Evolutionary conservation across 2,329 filamentous ascomycete species (phyloP), one percentile per base, ranked within the genome.

Genomic region (Fusarium tuaranense): DNA sequence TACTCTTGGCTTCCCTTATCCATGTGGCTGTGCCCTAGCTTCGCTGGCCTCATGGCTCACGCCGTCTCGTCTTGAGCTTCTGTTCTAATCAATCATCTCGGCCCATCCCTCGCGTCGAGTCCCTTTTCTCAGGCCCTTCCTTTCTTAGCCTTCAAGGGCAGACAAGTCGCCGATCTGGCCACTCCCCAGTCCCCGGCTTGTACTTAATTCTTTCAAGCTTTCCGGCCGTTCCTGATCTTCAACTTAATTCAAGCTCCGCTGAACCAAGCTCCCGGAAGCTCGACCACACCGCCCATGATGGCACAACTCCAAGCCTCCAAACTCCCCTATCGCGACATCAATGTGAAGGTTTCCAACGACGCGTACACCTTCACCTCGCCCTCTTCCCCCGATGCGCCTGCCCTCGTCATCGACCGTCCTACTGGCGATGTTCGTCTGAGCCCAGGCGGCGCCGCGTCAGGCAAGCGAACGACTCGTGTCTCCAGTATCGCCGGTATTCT

Each of bases 311-410:
- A 80, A 41, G 77, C 78, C 64, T 75, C 81, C 61, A 81, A 82
- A 75, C 84, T 90, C 77, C 97, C 96, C 25, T 99, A 95, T 85
- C 91, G 96, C 82, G 97, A 99, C 87, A 97, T 98, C 87, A 99
- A 98, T 84, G 92, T 99, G 83, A 95, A 97, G 84, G 94, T 95
- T 76, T 95, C 96, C 63, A 89, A 94, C 79, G 94, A 96, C 79
- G 93, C 97, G 82, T 99, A 99, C 88, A 94, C 95, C 79, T 99
- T 99, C 84, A 95, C 94, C 44, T 99, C 97, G 32, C 97, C 97
- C 32, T 98, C 97, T 1, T 96, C 95, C 5, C 95, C 95, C 71
- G 92, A 95, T 84, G 93, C 95, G 32, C 95, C 94, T 16, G 94
- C 95, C 12, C 88, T 99, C 62, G 91, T 98, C 16, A 90, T 99